Evolutionary conservation across 352 stramenopile genomes (phyloP).

Genomic region (Pythium rishiriense): DNA sequence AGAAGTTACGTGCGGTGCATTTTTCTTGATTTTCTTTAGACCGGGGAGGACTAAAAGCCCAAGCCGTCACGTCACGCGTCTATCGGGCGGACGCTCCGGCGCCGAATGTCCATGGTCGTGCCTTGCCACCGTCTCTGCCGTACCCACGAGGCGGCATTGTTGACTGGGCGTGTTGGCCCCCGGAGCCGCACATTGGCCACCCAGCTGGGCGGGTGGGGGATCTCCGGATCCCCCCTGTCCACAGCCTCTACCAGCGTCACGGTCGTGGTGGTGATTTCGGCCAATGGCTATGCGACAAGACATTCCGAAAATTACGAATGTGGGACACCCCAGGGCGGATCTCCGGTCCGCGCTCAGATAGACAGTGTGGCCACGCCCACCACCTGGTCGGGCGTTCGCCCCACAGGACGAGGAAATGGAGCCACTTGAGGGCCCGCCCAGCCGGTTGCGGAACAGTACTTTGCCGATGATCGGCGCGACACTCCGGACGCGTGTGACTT

Average conservation of each 20-base stretch:
- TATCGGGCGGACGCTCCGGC: neutral
- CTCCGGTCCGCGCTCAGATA: slow-evolving; percentile 12
- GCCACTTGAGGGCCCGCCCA: neutral
- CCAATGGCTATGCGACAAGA: slow-evolving; percentile 22
- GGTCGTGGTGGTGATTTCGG: neutral
- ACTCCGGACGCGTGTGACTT: slow-evolving; percentile 13
- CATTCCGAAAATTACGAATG: slow-evolving; percentile 17
- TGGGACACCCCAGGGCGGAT: slow-evolving; percentile 7
- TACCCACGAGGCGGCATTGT: neutral
- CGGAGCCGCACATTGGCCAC: neutral
- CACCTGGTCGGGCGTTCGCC: slow-evolving; percentile 9
- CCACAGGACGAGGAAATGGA: neutral
- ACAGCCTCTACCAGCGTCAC: slow-evolving; percentile 3
- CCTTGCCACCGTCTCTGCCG: neutral
- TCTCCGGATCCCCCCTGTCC: slow-evolving; percentile 1
- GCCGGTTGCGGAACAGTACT: neutral
- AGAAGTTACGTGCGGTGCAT: no score
- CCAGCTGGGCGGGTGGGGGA: slow-evolving; percentile 15
- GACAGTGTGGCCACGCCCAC: slow-evolving; percentile 8
- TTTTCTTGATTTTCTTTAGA: neutral
- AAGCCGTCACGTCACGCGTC: neutral
- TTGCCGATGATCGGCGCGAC: slow-evolving; percentile 11
- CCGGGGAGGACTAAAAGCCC: neutral
- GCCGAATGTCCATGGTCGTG: neutral
- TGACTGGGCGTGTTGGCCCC: neutral